Conservation (phyloP, 805 yeast genomes). For the Wickerhamiella kurtzmanii region DNA sequence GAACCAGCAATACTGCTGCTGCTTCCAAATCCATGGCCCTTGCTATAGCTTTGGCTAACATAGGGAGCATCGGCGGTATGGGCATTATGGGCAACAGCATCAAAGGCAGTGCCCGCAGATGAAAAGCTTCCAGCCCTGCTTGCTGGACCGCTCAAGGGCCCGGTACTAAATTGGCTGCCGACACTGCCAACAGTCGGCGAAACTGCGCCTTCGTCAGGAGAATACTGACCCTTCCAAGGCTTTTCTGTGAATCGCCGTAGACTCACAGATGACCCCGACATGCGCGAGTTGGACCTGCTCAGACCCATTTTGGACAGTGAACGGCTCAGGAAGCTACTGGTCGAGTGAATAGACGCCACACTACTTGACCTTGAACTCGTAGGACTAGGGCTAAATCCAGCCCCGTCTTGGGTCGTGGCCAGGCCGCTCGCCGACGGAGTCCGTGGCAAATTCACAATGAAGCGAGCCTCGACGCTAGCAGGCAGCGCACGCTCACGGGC, state of each 20-base stretch:
- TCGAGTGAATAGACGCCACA: slow-evolving; percentile 16
- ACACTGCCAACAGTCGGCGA: background rate
- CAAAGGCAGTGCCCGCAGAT: background rate
- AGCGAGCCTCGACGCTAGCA: slow-evolving; percentile 55
- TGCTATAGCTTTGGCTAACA: background rate
- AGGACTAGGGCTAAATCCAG: slow-evolving; percentile 19
- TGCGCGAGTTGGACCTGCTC: slow-evolving; percentile 22
- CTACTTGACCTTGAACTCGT: background rate
- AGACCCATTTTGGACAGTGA: slow-evolving; percentile 16
- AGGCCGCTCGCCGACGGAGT: slow-evolving; percentile 25
- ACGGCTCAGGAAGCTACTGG: slow-evolving; percentile 10
- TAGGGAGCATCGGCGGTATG: background rate
- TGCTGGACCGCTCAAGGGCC: background rate
- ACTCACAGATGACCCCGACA: slow-evolving; percentile 29
- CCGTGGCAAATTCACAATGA: slow-evolving; percentile 68
- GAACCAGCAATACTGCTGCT: slow-evolving; percentile 4
- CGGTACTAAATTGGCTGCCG: background rate
- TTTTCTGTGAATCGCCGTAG: slow-evolving; percentile 36
- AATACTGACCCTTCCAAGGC: slow-evolving; percentile 24
- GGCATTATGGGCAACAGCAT: background rate
- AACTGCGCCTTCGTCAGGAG: background rate
- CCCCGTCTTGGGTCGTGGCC: slow-evolving; percentile 23
- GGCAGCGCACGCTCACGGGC: slow-evolving; percentile 12
- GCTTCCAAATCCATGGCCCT: background rate
- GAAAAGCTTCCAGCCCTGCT: background rate